phyloP scores from a whole-genome alignment of 805 yeast species.

The Danielia oregonensis region DNA sequence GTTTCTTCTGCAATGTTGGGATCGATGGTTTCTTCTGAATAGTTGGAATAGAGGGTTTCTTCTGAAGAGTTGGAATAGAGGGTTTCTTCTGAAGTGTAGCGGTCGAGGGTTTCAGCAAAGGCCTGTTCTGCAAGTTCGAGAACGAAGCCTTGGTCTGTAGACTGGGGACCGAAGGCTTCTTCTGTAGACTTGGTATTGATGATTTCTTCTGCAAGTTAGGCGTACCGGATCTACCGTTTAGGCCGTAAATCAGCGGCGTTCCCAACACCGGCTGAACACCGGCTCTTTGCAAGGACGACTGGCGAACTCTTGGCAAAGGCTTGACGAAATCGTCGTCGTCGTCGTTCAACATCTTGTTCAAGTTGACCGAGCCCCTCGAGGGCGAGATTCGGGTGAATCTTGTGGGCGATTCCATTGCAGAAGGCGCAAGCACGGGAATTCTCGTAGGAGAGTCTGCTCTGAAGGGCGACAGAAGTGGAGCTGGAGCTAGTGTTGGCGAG shows the following conservation, averaged over 20 bases:
- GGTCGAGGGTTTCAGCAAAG: slow-evolving; percentile 14
- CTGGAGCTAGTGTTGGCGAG: neutral
- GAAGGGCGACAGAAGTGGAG: slow-evolving; percentile 1
- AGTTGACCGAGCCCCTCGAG: slow-evolving; percentile 37
- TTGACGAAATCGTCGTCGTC: slow-evolving; percentile 19
- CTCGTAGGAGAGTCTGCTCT: neutral
- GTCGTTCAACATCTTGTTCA: slow-evolving; percentile 27
- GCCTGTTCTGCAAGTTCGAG: slow-evolving; percentile 17
- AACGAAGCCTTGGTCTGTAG: slow-evolving; percentile 12
- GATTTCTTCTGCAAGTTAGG: slow-evolving; percentile 8
- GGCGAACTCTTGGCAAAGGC: slow-evolving; percentile 25
- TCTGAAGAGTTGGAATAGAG: slow-evolving; percentile 17
- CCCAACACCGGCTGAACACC: slow-evolving; percentile 28
- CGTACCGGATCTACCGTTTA: slow-evolving; percentile 3
- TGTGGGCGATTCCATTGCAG: slow-evolving; percentile 9
- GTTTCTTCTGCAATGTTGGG: slow-evolving; percentile 6
- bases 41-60: slow-evolving; percentile 16
- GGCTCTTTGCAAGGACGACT: slow-evolving; percentile 33
- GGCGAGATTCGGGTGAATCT: slow-evolving; percentile 29
- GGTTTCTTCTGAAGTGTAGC: slow-evolving; percentile 14
- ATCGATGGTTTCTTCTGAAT: slow-evolving; percentile 10
- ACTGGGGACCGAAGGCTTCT: slow-evolving; percentile 9
- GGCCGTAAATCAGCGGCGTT: too few relatives aligned
- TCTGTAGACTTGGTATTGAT: slow-evolving; percentile 3
- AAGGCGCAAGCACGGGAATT: neutral